A percentile compares a stretch with the other conserved stretches of the same genome.
phyloP scores from a whole-genome alignment of 768 basidiomycete species.

The Pleurotus salmoneostramineus region DNA sequence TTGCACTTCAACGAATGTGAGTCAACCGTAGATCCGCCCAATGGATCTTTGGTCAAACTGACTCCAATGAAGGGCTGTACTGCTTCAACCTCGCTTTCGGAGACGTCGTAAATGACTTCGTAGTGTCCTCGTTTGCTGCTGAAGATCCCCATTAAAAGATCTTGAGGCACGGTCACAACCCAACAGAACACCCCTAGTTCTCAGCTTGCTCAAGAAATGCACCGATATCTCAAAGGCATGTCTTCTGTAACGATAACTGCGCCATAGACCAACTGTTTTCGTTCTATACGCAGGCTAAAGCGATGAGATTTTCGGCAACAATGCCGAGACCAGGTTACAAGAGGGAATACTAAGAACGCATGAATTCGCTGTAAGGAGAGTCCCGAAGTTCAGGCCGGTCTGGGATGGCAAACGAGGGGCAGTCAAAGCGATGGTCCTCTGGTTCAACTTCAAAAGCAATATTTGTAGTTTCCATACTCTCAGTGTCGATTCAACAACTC shows the following conservation, averaged over 20 bases:
- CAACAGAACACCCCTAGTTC: too few relatives aligned
- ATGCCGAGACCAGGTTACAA: slow-evolving; percentile 47
- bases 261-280: slow-evolving; percentile 50
- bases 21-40: slow-evolving; percentile 12
- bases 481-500: too few relatives aligned
- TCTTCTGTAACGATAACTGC: slow-evolving; percentile 66
- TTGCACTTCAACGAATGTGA: slow-evolving; percentile 71
- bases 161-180: slow-evolving; percentile 41
- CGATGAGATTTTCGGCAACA: slow-evolving; percentile 42
- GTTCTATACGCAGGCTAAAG: slow-evolving; percentile 32
- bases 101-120: slow-evolving; percentile 41
- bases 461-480: slow-evolving; percentile 14
- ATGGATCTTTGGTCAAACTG: background rate
- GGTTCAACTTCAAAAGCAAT: slow-evolving; percentile 32
- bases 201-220: slow-evolving; percentile 37
- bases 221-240: slow-evolving; percentile 40
- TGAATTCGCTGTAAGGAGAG: slow-evolving; percentile 52
- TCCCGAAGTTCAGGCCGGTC: slow-evolving; percentile 41
- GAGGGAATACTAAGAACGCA: slow-evolving; percentile 43
- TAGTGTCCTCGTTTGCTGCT: slow-evolving; percentile 54
- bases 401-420: slow-evolving; percentile 64
- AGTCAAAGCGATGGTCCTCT: slow-evolving; percentile 54
- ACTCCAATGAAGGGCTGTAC: slow-evolving; percentile 32
- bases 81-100: slow-evolving; percentile 63
- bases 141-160: slow-evolving; percentile 44